phyloP scores from a whole-genome alignment of 148 eudicot genomes.

The Hydrangea macrophylla region DNA sequence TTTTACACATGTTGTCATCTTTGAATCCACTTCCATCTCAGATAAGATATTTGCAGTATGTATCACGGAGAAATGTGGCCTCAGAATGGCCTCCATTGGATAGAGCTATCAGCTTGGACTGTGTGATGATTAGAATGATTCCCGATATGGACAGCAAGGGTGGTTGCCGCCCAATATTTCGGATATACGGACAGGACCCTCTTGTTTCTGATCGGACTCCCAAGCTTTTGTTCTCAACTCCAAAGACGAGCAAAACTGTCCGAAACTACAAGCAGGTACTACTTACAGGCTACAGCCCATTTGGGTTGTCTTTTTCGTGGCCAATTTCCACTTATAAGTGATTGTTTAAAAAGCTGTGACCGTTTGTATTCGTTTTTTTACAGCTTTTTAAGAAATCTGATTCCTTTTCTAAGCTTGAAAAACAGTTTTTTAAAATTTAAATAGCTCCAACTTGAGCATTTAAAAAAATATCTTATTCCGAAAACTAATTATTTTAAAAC shows the following conservation, averaged over 20 bases:
- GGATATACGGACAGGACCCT: conserved; percentile 84
- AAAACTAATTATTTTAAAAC: not conserved
- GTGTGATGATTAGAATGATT: conserved; percentile 68
- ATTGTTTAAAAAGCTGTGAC: too few relatives aligned
- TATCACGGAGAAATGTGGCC: conserved; percentile 82
- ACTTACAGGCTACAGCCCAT: too few relatives aligned
- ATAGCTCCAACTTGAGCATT: too few relatives aligned
- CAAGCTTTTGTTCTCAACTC: conserved; percentile 59
- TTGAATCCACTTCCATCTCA: conserved; percentile 89
- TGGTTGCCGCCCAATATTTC: conserved; percentile 76
- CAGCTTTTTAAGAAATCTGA: too few relatives aligned
- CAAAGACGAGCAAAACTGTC: conserved; percentile 57
- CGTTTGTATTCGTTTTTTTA: too few relatives aligned
- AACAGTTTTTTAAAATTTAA: too few relatives aligned
- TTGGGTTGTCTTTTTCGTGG: too few relatives aligned
- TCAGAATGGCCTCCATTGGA: conserved; percentile 88
- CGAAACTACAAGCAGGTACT: conserved; percentile 79
- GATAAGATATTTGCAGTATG: conserved; percentile 79
- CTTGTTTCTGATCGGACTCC: conserved; percentile 46
- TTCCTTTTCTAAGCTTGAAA: too few relatives aligned
- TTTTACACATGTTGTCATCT: conserved; percentile 57
- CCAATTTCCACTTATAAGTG: too few relatives aligned
- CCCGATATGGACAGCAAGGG: conserved; percentile 65
- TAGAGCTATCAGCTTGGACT: conserved; percentile 69
- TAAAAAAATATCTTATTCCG: too few relatives aligned